phyloP scores from a whole-genome alignment of 495 filamentous ascomycete genomes.

The Penicillium cinerascens region DNA sequence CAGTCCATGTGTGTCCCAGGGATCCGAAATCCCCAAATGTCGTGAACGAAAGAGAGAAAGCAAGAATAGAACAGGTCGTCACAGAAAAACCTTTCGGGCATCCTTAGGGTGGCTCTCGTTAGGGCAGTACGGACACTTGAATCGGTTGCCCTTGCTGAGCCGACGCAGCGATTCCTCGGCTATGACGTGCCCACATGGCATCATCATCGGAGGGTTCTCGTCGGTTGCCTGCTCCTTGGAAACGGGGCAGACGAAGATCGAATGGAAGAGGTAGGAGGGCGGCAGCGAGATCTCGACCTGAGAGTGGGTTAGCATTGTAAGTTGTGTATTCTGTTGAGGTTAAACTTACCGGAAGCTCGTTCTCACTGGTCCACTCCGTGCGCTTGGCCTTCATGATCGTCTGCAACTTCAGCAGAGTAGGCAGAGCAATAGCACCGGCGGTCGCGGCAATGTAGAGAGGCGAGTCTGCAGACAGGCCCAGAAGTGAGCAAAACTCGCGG shows the following conservation, averaged over 20 bases:
- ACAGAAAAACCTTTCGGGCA: constrained; percentile 69
- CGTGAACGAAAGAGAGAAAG: not conserved
- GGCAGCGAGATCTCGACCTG: constrained; percentile 88
- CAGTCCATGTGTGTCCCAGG: not conserved
- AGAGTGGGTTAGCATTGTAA: constrained; percentile 3
- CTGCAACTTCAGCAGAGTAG: constrained; percentile 76
- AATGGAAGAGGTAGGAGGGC: constrained; percentile 82
- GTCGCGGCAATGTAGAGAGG: constrained; percentile 89
- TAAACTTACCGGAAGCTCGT: constrained; percentile 73
- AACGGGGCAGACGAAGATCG: constrained; percentile 96
- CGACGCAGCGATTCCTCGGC: constrained; percentile 75
- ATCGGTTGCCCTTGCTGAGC: constrained; percentile 70
- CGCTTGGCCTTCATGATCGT: constrained; percentile 79
- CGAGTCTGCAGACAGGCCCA: constrained; percentile 81
- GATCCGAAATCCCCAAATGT: not conserved
- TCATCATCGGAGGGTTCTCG: constrained; percentile 92
- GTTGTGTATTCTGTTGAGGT: not conserved
- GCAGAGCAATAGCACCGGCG: constrained; percentile 86
- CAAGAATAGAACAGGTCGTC: constrained; percentile 2
- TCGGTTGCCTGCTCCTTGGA: constrained; percentile 95
- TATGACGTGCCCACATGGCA: constrained; percentile 95
- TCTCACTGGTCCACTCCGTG: constrained; percentile 88
- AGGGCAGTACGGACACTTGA: constrained; percentile 98
- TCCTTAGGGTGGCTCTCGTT: constrained; percentile 73
- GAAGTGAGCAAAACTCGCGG: constrained; percentile 87